Evolutionary conservation across 116 monocot genomes (phyloP), one percentile per base, ranked within the genome.

Genomic region (Posidonia oceanica): DNA sequence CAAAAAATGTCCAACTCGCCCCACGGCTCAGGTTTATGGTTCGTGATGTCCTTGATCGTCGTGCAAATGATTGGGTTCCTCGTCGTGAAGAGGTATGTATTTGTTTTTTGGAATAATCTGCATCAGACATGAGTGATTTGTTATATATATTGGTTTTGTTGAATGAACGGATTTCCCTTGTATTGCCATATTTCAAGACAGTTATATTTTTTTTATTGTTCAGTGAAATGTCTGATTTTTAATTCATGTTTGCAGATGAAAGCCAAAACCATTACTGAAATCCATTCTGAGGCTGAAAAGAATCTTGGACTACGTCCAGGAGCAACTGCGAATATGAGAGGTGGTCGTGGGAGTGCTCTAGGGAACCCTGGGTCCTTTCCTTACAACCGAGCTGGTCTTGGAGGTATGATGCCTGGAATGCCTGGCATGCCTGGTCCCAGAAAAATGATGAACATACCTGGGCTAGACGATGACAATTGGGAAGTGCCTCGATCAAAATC

Each of bases 361-460:
- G 80, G 80, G 0, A 75, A 74, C 52, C 75, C 86, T 20, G 77
- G 77, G 16, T 67, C 74, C 14, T 80, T 82, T 55, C 80, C 94
- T 3, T 57, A 87, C 17, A 82, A 74, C 71, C 66, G 87, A 40
- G 83, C 83, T 60, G 85, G 95, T 53, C 61, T 75, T 48, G 95
- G 91, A 21, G 96, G 96, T 16, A 86, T 84, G 88, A 91, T 91
- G 95, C 91, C 95, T 10, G 91, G 91, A 66, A 88, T 88, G 92
- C 79, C 79, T 13, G 78, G 74, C 6, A 54, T 78, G 72, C 85
- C 89, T 11, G 86, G 83, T 23, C 21, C 68, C 18, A 79, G 86
- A 62, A 95, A 78, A 75, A 95, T 91, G 91, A 91, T 91, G 16
- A 91, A 91, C 53, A 88, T 86, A 84, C 95, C 91, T 14, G 80